These are phyloP conservation scores for Penicillium rolfsii DNA, from an alignment of 2,329 filamentous ascomycete genomes.

Conservation along the genomic window DNA sequence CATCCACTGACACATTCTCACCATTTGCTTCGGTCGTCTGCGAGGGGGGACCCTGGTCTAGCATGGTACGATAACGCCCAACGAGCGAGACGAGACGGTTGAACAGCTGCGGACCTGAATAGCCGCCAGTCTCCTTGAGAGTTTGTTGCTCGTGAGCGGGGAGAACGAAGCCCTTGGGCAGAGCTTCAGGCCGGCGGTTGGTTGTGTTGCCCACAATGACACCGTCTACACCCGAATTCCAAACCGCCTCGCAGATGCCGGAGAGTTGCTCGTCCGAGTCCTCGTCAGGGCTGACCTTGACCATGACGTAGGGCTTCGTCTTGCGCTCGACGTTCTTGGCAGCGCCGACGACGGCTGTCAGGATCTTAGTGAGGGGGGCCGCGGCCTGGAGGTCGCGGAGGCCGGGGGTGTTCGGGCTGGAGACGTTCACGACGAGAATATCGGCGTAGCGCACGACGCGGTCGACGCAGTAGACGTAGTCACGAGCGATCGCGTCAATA, in stretches of 20 bases:
- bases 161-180: slow-evolving; percentile 69
- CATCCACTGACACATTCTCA: slow-evolving; percentile 23
- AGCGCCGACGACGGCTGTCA: slow-evolving; percentile 80
- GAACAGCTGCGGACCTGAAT: slow-evolving; percentile 89
- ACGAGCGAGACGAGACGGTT: slow-evolving; percentile 78
- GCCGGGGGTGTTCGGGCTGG: slow-evolving; percentile 92
- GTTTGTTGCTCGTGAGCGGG: slow-evolving; percentile 67
- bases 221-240: slow-evolving; percentile 83
- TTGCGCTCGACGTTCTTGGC: slow-evolving; percentile 70
- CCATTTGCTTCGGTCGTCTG: slow-evolving; percentile 1
- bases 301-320: slow-evolving; percentile 82
- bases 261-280: slow-evolving; percentile 81
- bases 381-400: slow-evolving; percentile 83
- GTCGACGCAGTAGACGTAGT: slow-evolving; percentile 88
- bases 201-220: slow-evolving; percentile 98
- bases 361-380: slow-evolving; percentile 77
- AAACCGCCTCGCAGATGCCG: slow-evolving; percentile 85
- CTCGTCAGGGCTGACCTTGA: slow-evolving; percentile 97
- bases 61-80: slow-evolving; percentile 71
- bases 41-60: slow-evolving; percentile 58
- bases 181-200: slow-evolving; percentile 72
- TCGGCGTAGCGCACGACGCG: slow-evolving; percentile 86
- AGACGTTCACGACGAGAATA: slow-evolving; percentile 97
- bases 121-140: slow-evolving; percentile 79
- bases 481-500: slow-evolving; percentile 74